phyloP scores from a whole-genome alignment of 1,139 yeast species.

The Pichia norvegensis region DNA sequence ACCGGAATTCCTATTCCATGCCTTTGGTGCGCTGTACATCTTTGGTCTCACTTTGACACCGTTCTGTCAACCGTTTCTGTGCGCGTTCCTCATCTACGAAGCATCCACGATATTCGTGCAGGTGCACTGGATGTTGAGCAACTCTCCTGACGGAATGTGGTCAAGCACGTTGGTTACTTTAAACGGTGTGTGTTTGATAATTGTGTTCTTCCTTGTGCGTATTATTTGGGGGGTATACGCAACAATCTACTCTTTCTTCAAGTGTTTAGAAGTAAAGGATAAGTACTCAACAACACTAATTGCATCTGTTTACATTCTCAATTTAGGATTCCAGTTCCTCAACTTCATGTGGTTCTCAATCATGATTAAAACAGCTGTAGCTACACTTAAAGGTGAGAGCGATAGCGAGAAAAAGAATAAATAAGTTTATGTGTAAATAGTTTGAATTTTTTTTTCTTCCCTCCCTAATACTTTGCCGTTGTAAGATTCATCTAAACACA shows the following conservation, averaged over 20 bases:
- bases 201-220: slow-evolving; percentile 42
- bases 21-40: slow-evolving; percentile 45
- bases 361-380: slow-evolving; percentile 41
- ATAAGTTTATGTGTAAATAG: too few species aligned
- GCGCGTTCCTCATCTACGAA: slow-evolving; percentile 47
- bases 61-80: slow-evolving; percentile 46
- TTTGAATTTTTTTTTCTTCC: too few species aligned
- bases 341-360: slow-evolving; percentile 49
- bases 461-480: too few species aligned
- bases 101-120: slow-evolving; percentile 55
- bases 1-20: slow-evolving; percentile 46
- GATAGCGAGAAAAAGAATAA: background rate
- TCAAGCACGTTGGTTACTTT: slow-evolving; percentile 33
- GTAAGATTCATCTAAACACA: too few species aligned
- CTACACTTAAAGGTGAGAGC: background rate
- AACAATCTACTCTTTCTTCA: slow-evolving; percentile 33
- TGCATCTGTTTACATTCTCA: slow-evolving; percentile 34
- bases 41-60: slow-evolving; percentile 38
- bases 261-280: slow-evolving; percentile 33
- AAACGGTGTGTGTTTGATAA: slow-evolving; percentile 42
- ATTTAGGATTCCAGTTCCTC: slow-evolving; percentile 38
- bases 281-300: slow-evolving; percentile 22
- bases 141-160: slow-evolving; percentile 42
- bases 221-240: slow-evolving; percentile 54
- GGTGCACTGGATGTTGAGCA: slow-evolving; percentile 49